Base-by-base conservation (phyloP, 2,329 filamentous ascomycete species). In the Alternaria brassicae region DNA sequence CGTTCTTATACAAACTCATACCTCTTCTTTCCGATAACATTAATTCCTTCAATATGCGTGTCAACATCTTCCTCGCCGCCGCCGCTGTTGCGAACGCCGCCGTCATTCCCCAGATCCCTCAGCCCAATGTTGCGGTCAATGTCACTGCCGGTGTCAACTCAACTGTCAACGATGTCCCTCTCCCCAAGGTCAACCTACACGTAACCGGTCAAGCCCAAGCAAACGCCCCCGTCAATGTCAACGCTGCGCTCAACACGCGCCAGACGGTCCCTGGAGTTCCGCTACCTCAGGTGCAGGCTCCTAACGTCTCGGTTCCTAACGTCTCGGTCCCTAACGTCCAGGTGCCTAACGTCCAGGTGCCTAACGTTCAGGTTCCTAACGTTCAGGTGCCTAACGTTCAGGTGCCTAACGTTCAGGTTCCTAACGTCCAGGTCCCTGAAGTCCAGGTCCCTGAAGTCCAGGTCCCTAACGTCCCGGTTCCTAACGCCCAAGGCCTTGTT, bases 71-170 rank as follows among this genome's bases (percentile, higher is more conserved):
- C 21, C 44, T 48, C 19, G 44, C 44, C 23, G 44, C 44, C 30
- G 44, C 44, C 19, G 44, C 44, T 48, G 44, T 48, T 48, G 44
- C 44, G 13, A 48, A 48, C 19, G 44, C 44, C 19, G 44, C 44
- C 6, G 44, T 36, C 4, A 48, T 48, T 9, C 44, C 44, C 8
- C 44, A 25, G 28, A n/a, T 47, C 17, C 44, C 44, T 17, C 19
- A 47, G 44, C 17, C 30, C 21, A 32, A 47, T 19, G 44, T 13
- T 8, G 19, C 19, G 1, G 44, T 48, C 28, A 34, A 34, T n/a
- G 44, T 34, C 44, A 48, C 28, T 21, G 23, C 30, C 36, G 44
- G 30, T 32, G 44, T 48, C 30, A 34, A 32, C 15, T n/a, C 19
- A 15, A 48, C 44, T 5, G 30, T 48, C 17, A 19, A 48, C 19